Conservation (phyloP, 163 green algal species). For the Trebouxia gelatinosa region DNA sequence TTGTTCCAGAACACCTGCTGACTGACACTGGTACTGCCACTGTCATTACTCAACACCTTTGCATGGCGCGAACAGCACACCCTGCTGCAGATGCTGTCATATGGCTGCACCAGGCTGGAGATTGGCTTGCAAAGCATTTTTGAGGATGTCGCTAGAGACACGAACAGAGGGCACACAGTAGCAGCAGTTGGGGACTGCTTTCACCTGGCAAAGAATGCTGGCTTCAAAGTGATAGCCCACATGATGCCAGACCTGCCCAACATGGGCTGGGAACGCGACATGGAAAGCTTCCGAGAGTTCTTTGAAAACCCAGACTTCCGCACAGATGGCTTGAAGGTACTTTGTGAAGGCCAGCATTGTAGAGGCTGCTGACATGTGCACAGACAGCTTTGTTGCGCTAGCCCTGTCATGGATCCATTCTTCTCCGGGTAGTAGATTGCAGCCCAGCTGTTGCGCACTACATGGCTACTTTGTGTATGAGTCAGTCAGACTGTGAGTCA, state of each 20-base stretch:
- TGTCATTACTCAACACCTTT: too few relatives aligned
- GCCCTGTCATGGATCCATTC: too few relatives aligned
- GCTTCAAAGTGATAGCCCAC: conserved; percentile 84
- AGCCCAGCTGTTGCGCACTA: too few relatives aligned
- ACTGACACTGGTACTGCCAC: too few relatives aligned
- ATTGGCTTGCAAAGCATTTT: conserved; percentile 95
- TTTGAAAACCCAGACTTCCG: conserved; percentile 95
- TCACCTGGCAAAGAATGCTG: conserved; percentile 86
- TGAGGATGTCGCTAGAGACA: conserved; percentile 96
- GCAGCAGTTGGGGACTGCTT: conserved; percentile 92
- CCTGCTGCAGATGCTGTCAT: conserved; percentile 88
- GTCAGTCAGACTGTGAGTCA: too few relatives aligned
- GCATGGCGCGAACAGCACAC: too few relatives aligned
- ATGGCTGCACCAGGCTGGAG: conserved; percentile 95
- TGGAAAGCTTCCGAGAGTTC: conserved; percentile 95
- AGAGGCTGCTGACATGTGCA: too few relatives aligned
- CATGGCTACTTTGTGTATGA: too few relatives aligned
- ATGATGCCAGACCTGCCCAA: conserved; percentile 99
- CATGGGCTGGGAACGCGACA: conserved; percentile 94
- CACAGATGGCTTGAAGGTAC: conserved; percentile 61
- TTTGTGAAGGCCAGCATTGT: too few relatives aligned
- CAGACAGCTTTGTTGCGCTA: too few relatives aligned
- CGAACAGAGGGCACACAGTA: conserved; percentile 96
- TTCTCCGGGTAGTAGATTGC: too few relatives aligned
- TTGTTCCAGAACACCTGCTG: too few relatives aligned